Percentiles rank a stretch among this genome's conserved stretches.
Conservation (phyloP, 176 grass and related monocot genomes). For the Juncus inflexus region DNA sequence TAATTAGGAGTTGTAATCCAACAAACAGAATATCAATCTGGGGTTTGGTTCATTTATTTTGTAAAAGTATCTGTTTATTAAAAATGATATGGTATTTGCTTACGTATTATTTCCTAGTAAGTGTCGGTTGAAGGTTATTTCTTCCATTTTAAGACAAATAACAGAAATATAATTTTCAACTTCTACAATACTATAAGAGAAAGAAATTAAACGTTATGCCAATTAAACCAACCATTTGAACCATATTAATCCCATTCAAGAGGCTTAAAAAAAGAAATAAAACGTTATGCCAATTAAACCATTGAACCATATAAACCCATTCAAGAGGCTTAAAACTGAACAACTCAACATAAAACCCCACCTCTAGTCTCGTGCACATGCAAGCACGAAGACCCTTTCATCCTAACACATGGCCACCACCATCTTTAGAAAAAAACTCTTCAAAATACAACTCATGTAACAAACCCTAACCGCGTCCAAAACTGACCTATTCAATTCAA, state of each 20-base stretch:
- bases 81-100: too few species aligned
- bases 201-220: neutral
- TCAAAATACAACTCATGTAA: constrained; percentile 3
- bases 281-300: constrained; percentile 7
- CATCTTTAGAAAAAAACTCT: neutral
- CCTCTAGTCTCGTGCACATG: constrained; percentile 32
- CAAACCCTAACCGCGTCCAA: constrained; percentile 15
- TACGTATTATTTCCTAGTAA: too few species aligned
- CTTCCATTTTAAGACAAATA: too few species aligned
- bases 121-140: too few species aligned
- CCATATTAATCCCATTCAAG: constrained; percentile 21
- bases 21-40: too few species aligned
- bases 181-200: too few species aligned
- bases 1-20: too few species aligned
- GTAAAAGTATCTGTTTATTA: too few species aligned
- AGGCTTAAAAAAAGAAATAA: neutral
- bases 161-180: too few species aligned
- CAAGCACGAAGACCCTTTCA: constrained; percentile 31
- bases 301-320: constrained; percentile 11
- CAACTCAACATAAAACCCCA: constrained; percentile 26
- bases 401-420: constrained; percentile 43
- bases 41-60: too few species aligned
- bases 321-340: constrained; percentile 15
- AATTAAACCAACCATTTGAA: neutral
- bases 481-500: constrained; percentile 10